Percentiles rank a stretch among this genome's conserved stretches.
Evolutionary conservation across 257 asterid genomes (phyloP).

Genomic region (Penstemon barbatus): DNA sequence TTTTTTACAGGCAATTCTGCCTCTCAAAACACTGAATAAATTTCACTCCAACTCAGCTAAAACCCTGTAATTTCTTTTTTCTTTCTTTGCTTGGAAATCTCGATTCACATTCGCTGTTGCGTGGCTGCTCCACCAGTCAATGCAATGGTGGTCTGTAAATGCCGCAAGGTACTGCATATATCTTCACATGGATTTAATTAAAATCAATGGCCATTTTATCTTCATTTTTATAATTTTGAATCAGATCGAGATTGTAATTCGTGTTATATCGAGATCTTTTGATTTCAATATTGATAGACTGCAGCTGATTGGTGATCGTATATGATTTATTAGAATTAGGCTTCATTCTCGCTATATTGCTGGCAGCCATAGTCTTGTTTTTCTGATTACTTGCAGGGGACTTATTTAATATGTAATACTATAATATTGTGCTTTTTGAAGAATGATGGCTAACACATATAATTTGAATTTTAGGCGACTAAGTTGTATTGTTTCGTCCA

Average conservation of each 20-base stretch:
- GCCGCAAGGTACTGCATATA: slow-evolving; percentile 71
- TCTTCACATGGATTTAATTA: too few species aligned
- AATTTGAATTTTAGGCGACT: slow-evolving; percentile 69
- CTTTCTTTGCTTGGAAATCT: slow-evolving; percentile 15
- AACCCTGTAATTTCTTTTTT: slow-evolving; percentile 30
- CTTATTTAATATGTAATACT: slow-evolving; percentile 10
- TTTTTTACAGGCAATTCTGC: too few species aligned
- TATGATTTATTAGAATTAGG: slow-evolving; percentile 5
- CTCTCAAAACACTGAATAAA: too few species aligned
- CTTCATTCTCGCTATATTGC: not conserved
- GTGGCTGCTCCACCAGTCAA: slow-evolving; percentile 32
- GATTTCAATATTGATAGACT: not conserved
- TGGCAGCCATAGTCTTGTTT: not conserved
- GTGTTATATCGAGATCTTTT: slow-evolving; percentile 1
- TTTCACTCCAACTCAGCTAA: slow-evolving; percentile 24
- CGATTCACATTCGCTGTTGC: slow-evolving; percentile 38
- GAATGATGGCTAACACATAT: slow-evolving; percentile 14
- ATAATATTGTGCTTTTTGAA: not conserved
- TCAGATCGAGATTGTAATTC: slow-evolving; percentile 41
- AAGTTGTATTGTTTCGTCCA: slow-evolving; percentile 96
- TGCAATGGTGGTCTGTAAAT: slow-evolving; percentile 96
- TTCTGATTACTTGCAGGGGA: not conserved
- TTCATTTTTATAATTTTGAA: slow-evolving; percentile 26
- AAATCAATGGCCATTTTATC: not conserved
- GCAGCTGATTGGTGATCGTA: slow-evolving; percentile 16